Evolutionary conservation across 768 basidiomycete genomes (phyloP).

Genomic region (Gloeophyllum trabeum): DNA sequence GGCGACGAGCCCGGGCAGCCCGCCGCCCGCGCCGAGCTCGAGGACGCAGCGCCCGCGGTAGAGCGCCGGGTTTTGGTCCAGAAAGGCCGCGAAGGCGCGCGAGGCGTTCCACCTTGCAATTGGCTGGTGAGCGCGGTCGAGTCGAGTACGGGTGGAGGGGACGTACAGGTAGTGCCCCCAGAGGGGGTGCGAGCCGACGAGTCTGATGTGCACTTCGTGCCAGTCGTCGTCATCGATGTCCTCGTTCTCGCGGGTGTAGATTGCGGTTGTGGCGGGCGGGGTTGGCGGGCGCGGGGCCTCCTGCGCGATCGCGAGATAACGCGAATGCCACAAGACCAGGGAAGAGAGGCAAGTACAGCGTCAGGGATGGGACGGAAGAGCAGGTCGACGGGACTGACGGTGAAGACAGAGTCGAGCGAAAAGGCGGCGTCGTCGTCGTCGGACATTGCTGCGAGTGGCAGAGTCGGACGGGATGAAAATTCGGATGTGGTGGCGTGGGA

Average conservation of each 20-base stretch:
- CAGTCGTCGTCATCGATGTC: background rate
- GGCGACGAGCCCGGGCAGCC: constrained; percentile 71
- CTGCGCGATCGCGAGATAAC: constrained; percentile 24
- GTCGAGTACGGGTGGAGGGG: too few relatives aligned
- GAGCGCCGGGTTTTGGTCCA: constrained; percentile 41
- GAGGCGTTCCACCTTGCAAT: constrained; percentile 72
- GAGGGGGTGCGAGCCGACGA: constrained; percentile 72
- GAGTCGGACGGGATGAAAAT: background rate
- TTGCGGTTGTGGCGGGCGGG: constrained; percentile 45
- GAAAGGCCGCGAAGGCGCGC: constrained; percentile 55
- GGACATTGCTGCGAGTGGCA: background rate
- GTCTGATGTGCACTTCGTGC: constrained; percentile 29
- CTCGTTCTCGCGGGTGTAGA: constrained; percentile 30
- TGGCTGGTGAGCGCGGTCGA: background rate
- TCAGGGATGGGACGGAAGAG: constrained; percentile 1
- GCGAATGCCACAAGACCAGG: background rate
- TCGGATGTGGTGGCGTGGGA: too few relatives aligned
- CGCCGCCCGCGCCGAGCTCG: constrained; percentile 92
- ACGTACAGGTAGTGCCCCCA: constrained; percentile 74
- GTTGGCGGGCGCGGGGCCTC: constrained; percentile 59
- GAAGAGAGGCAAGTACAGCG: background rate
- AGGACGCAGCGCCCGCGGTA: constrained; percentile 43
- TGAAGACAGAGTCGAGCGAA: constrained; percentile 35
- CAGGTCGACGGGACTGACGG: constrained; percentile 23
- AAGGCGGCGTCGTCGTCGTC: constrained; percentile 21